A percentile compares a stretch with the other conserved stretches of the same genome.
These are phyloP conservation scores for Lepiota brunneoincarnata DNA, from an alignment of 768 basidiomycete species.

Conservation along the genomic window DNA sequence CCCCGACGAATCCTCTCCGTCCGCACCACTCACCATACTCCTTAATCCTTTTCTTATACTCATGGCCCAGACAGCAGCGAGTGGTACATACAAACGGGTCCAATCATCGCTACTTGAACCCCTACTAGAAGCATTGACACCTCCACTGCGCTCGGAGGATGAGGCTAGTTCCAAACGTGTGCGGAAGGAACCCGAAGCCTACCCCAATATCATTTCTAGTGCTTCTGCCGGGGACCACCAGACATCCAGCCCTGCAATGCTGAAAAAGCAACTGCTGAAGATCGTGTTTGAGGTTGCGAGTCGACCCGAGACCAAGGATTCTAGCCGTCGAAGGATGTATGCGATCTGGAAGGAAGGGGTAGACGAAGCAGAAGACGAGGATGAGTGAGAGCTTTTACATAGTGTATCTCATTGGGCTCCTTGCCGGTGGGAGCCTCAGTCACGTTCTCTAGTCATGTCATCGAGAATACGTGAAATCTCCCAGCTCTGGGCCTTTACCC, in stretches of 20 bases:
- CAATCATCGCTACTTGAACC: conserved; percentile 68
- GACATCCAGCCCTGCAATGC: conserved; percentile 31
- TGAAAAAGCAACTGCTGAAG: conserved; percentile 57
- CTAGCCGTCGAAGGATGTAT: conserved; percentile 52
- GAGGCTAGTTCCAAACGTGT: conserved; percentile 45
- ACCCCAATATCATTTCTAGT: conserved; percentile 47
- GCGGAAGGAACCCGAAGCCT: conserved; percentile 36
- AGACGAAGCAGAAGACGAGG: conserved; percentile 36
- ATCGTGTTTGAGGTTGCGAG: conserved; percentile 75
- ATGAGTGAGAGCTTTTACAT: conserved; percentile 28
- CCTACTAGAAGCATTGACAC: conserved; percentile 52
- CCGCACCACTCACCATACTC: conserved; percentile 34
- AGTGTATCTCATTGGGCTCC: no score
- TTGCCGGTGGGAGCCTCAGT: not conserved
- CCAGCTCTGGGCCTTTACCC: not conserved
- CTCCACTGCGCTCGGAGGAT: conserved; percentile 28
- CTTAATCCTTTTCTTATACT: conserved; percentile 67
- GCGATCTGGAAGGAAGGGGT: conserved; percentile 68
- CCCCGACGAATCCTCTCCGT: conserved; percentile 42
- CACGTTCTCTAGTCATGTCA: conserved; percentile 5
- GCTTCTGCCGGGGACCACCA: conserved; percentile 45
- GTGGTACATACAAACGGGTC: conserved; percentile 70
- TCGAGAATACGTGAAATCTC: conserved; percentile 2
- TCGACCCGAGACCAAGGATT: conserved; percentile 40
- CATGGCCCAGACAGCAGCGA: conserved; percentile 63